Evolutionary conservation across 1,284 basidiomycete genomes (phyloP), one percentile per base, ranked within the genome.

Genomic region (Boletus mariae): DNA sequence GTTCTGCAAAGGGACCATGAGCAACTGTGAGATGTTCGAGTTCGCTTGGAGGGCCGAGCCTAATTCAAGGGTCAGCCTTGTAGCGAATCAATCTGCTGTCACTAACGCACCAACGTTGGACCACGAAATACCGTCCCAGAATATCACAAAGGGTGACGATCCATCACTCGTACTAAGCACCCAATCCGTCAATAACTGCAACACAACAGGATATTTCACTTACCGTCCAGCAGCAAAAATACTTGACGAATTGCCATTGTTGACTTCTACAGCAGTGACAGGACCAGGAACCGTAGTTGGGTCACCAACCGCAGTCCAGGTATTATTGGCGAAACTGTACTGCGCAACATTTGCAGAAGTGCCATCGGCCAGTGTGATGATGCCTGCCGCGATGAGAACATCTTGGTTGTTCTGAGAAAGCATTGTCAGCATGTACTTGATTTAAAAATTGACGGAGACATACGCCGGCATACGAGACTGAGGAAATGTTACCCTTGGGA

Each of bases 151-250:
- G 0, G 91, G 76, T 1, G 78, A 73, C 8, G 77, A 75, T 29
- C 81, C 83, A 56, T 85, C 79, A 8, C 69, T 71, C 5, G 83
- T 76, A 37, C 83, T 84, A 45, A 44, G 57, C 45, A 51, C 35
- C 52, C 49, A n/a, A 2, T 48, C 29, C 15, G 31, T 42, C 44
- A 51, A 41, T 37, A 10, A 48, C 45, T 17, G 13, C 8, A 6
- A 41, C 23, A 45, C 26, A 29, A 55, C 15, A 42, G 32, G 47
- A 54, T 23, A 37, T 11, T 4, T 11, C 5, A 71, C 83, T 64
- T 57, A 90, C 84, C 82, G 81, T 54, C 96, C 96, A 42, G 94
- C 91, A 43, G 90, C 92, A 65, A 95, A 98, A 59, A 98, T 83
- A 63, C 90, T 95, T 60, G 83, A 88, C 1, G 73, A 71, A 66